Base-by-base conservation (phyloP, 805 yeast genomes). In the Brettanomyces sp. region DNA sequence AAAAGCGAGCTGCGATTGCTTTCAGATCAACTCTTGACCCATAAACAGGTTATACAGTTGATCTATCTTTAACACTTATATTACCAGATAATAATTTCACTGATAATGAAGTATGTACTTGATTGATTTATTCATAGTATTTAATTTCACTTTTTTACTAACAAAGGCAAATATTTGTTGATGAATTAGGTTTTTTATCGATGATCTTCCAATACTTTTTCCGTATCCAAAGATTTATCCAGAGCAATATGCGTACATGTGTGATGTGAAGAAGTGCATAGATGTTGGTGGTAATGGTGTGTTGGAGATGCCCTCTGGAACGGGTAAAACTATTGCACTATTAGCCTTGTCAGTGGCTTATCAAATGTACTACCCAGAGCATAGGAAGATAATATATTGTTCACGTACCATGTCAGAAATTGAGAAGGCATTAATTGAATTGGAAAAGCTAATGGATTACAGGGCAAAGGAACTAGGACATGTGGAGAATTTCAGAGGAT, bases 371-470 rank as follows among this genome's bases (percentile, higher is more conserved):
- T 90, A 91, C 62, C 95, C 96, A 8, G 97, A 91, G 58, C 96
- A 88, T 59, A 69, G 96, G 14, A 93, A 91, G 71, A 81, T 93
- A 53, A 87, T 93, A 5, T 93, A 93, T 66, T 93, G 99, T 65
- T 93, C 99, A 4, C 98, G 99, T 74, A 93, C 99, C 33, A 93
- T 93, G 98, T 87, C 97, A 9, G 99, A 93, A 68, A 93, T 93
- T 62, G 99, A 93, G 67, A 93, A 93, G 66, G 97, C 99, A 0
- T 68, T 93, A 59, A 87, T 91, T 6, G 99, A 93, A 68, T 72
- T 93, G 69, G 81, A 85, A 50, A 80, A 78, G 46, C 72, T 93
- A 56, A 93, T 93, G 98, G 85, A 79, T 46, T 91, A 76, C 60
- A 74, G 99, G 53, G 66, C 89, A 2, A 72, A 79, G 42, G 95